Evolutionary conservation across 805 yeast genomes (phyloP).

Genomic region (Nakazawaea populi): DNA sequence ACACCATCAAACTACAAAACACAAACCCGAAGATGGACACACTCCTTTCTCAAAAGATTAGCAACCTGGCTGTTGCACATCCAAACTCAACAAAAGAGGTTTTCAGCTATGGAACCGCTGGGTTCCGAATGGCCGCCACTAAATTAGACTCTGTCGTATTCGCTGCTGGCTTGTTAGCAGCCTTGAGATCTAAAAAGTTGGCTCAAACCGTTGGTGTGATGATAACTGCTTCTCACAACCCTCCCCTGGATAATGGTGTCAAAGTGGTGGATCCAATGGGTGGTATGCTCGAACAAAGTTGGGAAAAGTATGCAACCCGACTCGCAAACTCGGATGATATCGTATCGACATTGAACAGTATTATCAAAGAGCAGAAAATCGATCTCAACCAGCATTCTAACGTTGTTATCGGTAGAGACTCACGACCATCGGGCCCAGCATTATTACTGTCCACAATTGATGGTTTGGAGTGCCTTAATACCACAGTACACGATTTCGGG

Average conservation of each 20-base stretch:
- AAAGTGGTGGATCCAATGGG: slow-evolving; percentile 93
- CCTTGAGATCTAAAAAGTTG: slow-evolving; percentile 69
- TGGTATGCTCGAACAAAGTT: slow-evolving; percentile 73
- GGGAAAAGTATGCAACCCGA: slow-evolving; percentile 81
- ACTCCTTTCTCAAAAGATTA: slow-evolving; percentile 14
- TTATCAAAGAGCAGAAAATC: slow-evolving; percentile 38
- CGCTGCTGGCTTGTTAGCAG: slow-evolving; percentile 78
- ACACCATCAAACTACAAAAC: neutral
- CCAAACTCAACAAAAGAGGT: slow-evolving; percentile 37
- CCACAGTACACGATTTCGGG: slow-evolving; percentile 50
- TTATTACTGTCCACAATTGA: slow-evolving; percentile 54
- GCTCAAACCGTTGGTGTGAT: slow-evolving; percentile 83
- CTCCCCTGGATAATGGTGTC: slow-evolving; percentile 87
- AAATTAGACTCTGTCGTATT: slow-evolving; percentile 75
- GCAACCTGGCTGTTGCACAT: slow-evolving; percentile 18
- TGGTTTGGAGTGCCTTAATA: slow-evolving; percentile 49
- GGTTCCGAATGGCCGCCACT: slow-evolving; percentile 75
- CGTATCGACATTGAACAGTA: slow-evolving; percentile 26
- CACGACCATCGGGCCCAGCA: slow-evolving; percentile 76
- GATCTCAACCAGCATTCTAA: slow-evolving; percentile 35
- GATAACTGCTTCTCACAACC: slow-evolving; percentile 95
- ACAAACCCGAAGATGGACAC: neutral
- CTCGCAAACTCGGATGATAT: slow-evolving; percentile 67
- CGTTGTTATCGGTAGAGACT: slow-evolving; percentile 77
- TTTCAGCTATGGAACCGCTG: slow-evolving; percentile 93